Percentiles rank a stretch among this genome's conserved stretches.
These are phyloP conservation scores for Phellopilus nigrolimitatus DNA, from an alignment of 1,284 basidiomycete genomes.

Conservation along the genomic window DNA sequence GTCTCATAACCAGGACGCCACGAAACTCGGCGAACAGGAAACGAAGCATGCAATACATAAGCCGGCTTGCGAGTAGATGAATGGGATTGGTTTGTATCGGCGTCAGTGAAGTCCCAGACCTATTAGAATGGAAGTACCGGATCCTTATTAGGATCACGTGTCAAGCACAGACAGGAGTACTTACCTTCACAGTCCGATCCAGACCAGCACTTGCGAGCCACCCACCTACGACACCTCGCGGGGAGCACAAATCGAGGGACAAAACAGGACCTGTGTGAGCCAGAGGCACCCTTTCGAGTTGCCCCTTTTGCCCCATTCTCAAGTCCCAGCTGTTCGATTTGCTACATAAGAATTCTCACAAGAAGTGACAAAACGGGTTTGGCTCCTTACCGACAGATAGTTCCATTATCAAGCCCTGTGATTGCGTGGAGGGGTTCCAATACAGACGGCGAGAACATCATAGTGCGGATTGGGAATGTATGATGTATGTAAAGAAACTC, in stretches of 20 bases:
- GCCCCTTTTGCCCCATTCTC: slow-evolving; percentile 63
- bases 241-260: slow-evolving; percentile 69
- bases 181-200: slow-evolving; percentile 76
- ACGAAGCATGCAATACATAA: slow-evolving; percentile 73
- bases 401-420: slow-evolving; percentile 79
- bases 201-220: slow-evolving; percentile 84
- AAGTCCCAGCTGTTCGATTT: slow-evolving; percentile 66
- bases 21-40: slow-evolving; percentile 65
- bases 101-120: slow-evolving; percentile 70
- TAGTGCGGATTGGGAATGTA: slow-evolving; percentile 63
- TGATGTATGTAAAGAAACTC: slow-evolving; percentile 72
- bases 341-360: background rate
- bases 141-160: slow-evolving; percentile 9
- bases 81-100: background rate
- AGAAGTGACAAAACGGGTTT: slow-evolving; percentile 5
- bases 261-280: slow-evolving; percentile 78
- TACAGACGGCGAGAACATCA: slow-evolving; percentile 66
- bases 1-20: slow-evolving; percentile 82
- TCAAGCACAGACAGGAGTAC: background rate
- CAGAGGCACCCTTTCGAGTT: slow-evolving; percentile 69
- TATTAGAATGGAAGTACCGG: slow-evolving; percentile 29
- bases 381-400: slow-evolving; percentile 46
- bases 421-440: slow-evolving; percentile 66
- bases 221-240: slow-evolving; percentile 45
- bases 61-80: slow-evolving; percentile 44